Evolutionary conservation across 768 basidiomycete genomes (phyloP), one percentile per base, ranked within the genome.

Genomic region (Suillus occidentalis): DNA sequence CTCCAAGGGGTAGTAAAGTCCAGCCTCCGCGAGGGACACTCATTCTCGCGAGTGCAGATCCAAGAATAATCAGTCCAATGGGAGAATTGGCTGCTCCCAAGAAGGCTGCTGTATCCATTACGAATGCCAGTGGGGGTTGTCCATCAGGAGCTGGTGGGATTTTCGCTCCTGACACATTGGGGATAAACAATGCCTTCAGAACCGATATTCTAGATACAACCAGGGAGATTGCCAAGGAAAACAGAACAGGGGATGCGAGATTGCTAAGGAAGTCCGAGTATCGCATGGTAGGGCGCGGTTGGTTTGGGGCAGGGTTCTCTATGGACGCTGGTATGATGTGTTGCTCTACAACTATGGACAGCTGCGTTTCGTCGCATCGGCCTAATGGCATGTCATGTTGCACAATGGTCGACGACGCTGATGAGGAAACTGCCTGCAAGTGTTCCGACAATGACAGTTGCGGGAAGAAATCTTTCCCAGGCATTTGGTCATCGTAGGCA

Each of bases 1-100:
- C 85, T 0, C 85, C 85, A 1, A 85, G 68, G 65, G 81, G 82
- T 12, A 87, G 71, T 39, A 70, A 70, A n/a, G 72, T 56, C 82
- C 86, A 85, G 60, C 82, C 72, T 22, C 69, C 73, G 40, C 62
- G 66, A 1, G 88, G 86, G 4, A 90, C 65, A n/a, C 81, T 76
- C 66, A 92, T 68, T 36, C 85, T 79, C 0, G 89, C 89, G 4
- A 91, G 74, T 0, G 86, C 85, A 3, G 85, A 85, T 0, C 89
- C 89, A 3, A 91, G 78, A 12, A 83, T 86, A 16, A 88, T 80
- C 7, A 91, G 72, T 2, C 87, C 88, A 2, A 90, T 68, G 0
- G 89, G 89, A 0, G 90, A 84, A 10, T 84, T 84, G 1, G 88
- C 89, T 2, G 75, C 82, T 0, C 89, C 89, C 55, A 89, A 80